Base-by-base conservation (phyloP, 176 grass and related monocot species). In the Bonia amplexicaulis region DNA sequence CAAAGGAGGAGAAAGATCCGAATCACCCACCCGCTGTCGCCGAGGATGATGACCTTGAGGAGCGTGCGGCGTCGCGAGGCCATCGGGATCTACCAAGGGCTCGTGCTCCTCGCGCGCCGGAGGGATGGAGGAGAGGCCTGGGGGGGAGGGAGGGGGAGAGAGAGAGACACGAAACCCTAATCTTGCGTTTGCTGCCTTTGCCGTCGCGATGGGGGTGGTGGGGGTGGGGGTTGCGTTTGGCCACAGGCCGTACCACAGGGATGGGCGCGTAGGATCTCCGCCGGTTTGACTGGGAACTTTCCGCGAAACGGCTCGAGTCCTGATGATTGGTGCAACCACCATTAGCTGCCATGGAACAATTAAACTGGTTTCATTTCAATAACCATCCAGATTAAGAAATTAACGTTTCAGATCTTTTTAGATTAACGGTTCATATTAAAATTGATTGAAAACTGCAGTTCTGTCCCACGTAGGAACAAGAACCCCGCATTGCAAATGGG, bases 41-140 rank as follows among this genome's bases (percentile, higher is more conserved):
- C 96, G 83, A 98, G 96, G 88, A 98, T 98, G 93, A 98, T 95
- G 86, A 98, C 93, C 84, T 98, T 98, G 81, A 98, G 96, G 17
- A 98, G 93, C 63, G 84, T 96, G 85, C 96, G 88, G 76, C 96
- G 83, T 53, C 91, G 85, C 73, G 90, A 88, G 2, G 96, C 91
- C 96, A 98, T 98, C 47, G 69, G 35, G 90, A 80, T 83, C 70
- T 70, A 80, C 85, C 80, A 79, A 82, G 76, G 6, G 33, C 52
- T 57, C 37, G 59, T 41, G 55, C 81, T 81, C 73, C 51, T 42
- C 79, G 51, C 44, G 76, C 57, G 53, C 26, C 16, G 15, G 73
- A 12, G 61, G 17, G 54, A 83, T 42, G 10, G 37, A 22, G 27
- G 40, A 19, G 49, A 33, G 42, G 44, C 27, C 39, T 39, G 63